Percentiles rank a stretch among this genome's conserved stretches.
phyloP scores from a whole-genome alignment of 2,329 filamentous ascomycete species.

The Fusarium paranaense region DNA sequence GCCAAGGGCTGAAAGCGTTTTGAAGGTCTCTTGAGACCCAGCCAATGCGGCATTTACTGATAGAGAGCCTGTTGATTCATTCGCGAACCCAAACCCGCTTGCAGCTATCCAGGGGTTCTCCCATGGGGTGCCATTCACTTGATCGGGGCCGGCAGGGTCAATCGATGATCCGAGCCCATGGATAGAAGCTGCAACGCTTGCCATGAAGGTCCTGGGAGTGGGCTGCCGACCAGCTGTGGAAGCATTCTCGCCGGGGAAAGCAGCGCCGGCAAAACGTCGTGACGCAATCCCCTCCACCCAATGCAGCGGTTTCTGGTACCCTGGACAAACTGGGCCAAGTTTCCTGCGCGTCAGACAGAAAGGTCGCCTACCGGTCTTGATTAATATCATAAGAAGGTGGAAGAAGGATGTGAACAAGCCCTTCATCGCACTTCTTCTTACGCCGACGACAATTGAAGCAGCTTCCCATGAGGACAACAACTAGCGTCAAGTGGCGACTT shows the following conservation, averaged over 20 bases:
- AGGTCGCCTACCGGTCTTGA: background rate
- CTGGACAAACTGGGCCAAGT: background rate
- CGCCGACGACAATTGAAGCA: background rate
- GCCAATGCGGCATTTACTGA: background rate
- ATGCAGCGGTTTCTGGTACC: background rate
- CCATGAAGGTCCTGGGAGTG: background rate
- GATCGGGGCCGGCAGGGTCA: background rate
- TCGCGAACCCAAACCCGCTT: background rate
- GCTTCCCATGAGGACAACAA: background rate
- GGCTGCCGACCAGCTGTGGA: background rate
- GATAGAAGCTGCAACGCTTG: background rate
- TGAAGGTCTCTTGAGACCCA: background rate
- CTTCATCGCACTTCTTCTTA: background rate
- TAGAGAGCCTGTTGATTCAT: background rate
- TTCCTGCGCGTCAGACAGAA: background rate
- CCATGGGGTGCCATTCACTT: background rate
- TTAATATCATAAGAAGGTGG: background rate
- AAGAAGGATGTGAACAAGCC: background rate
- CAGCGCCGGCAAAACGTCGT: background rate
- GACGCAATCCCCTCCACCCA: background rate
- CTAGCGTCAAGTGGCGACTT: background rate
- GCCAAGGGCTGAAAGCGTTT: background rate
- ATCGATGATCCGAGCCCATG: background rate
- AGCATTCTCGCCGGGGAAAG: background rate
- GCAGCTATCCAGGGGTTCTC: background rate